Evolutionary conservation across 768 basidiomycete species (phyloP), one percentile per base, ranked within the genome.

Genomic region (Mycena vulgaris): DNA sequence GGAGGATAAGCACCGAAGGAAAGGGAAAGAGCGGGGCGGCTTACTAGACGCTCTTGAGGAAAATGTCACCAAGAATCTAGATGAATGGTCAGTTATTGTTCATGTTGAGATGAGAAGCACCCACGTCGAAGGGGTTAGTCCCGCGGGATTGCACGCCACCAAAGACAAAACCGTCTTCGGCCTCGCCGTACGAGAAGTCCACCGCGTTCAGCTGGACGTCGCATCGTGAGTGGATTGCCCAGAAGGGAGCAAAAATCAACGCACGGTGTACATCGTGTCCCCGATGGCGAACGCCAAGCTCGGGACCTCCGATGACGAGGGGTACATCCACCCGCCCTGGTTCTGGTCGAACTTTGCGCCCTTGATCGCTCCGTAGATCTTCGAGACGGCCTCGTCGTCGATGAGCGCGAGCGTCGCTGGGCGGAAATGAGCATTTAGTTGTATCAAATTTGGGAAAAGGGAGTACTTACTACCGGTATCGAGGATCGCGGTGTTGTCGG

Each of bases 281-380:
- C 83, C 83, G 63, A 82, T 75, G 11, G 81, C 80, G 67, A 83
- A 79, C 56, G 74, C 68, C 49, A 83, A 60, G 27, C 75, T 75
- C 6, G 81, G 81, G 40, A 82, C 63, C 40, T 63, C 66, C n/a
- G 80, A 77, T 49, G 77, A 58, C 13, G 75, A 48, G 30, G 83
- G 82, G 70, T 78, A 81, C 61, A 81, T 78, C 78, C 79, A 84
- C 33, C 83, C 83, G 69, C 83, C 83, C 48, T 80, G 78, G 55
- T 75, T 48, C 62, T 79, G 72, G 76, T 79, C 79, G 66, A 78
- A 78, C 48, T 64, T 75, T 14, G 83, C 80, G 49, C 83, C 83
- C 17, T 79, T 65, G 71, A 84, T 82, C 17, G 73, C 60, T 52
- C 70, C 77, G 68, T 83, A 84, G 76, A 83, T 79, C 48, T 66